Percentiles rank a stretch among this genome's conserved stretches.
phyloP scores from a whole-genome alignment of 768 basidiomycete genomes.

The Phlebiopsis flavidoalba region DNA sequence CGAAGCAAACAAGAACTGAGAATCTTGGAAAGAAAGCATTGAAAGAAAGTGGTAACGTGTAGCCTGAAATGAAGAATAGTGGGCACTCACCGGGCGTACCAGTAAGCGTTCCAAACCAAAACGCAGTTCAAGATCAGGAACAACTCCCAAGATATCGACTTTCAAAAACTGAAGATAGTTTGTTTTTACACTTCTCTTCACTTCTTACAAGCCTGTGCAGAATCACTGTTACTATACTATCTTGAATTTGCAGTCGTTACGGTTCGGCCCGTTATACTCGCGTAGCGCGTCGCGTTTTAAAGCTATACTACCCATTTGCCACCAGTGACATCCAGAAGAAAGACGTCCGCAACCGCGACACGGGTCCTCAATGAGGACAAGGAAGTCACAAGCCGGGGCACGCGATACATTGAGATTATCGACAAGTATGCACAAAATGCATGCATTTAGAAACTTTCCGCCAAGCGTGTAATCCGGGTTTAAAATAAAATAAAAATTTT shows the following conservation, averaged over 20 bases:
- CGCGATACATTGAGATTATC: constrained; percentile 5
- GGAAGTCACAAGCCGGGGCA: not conserved
- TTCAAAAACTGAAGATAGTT: constrained; percentile 9
- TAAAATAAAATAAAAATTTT: no score
- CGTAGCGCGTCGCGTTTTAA: not conserved
- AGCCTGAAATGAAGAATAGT: not conserved
- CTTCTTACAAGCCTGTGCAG: not conserved
- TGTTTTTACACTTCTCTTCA: not conserved
- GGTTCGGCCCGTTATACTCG: not conserved
- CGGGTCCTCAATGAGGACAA: not conserved
- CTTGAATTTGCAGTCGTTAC: not conserved
- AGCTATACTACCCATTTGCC: not conserved
- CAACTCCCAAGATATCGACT: not conserved
- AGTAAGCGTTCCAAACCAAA: not conserved
- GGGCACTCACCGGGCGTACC: not conserved
- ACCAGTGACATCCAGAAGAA: constrained; percentile 2
- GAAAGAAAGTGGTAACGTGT: not conserved
- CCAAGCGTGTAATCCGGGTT: no score
- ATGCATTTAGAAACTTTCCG: not conserved
- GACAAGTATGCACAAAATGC: constrained; percentile 2
- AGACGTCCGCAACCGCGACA: not conserved
- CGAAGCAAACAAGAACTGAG: not conserved
- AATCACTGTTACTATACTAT: no score
- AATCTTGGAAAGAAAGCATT: not conserved
- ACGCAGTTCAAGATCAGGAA: constrained; percentile 5